Conservation (phyloP, 164 flowering plant genomes). For the Vitis riparia region DNA sequence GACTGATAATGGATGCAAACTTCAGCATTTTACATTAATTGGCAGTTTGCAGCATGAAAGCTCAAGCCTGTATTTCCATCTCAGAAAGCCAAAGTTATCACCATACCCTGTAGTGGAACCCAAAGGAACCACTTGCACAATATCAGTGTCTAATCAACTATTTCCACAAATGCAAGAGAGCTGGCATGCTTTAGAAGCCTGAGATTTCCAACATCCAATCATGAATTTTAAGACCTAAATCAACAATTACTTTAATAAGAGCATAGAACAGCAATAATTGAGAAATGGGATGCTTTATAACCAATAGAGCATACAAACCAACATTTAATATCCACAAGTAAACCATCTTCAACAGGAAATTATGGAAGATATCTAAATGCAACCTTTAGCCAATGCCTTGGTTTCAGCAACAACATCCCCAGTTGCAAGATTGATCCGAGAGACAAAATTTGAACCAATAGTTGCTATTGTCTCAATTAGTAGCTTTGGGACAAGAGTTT, state of each 20-base stretch:
- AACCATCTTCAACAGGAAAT: background rate
- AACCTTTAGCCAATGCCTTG: constrained; percentile 86
- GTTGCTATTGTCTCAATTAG: constrained; percentile 73
- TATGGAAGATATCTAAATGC: background rate
- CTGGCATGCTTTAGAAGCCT: background rate
- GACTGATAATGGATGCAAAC: too few relatives aligned
- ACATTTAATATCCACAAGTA: background rate
- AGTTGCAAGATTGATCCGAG: constrained; percentile 86
- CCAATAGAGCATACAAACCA: constrained; percentile 3
- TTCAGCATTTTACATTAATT: too few relatives aligned
- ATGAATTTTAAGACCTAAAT: background rate
- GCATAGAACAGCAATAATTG: background rate
- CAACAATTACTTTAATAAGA: background rate
- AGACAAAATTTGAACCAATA: constrained; percentile 68
- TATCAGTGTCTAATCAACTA: background rate
- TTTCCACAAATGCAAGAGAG: background rate
- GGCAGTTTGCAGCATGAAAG: too few relatives aligned
- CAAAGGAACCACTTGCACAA: too few relatives aligned
- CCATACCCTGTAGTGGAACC: too few relatives aligned
- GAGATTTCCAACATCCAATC: background rate
- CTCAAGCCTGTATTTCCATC: too few relatives aligned
- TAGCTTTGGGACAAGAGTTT: constrained; percentile 79
- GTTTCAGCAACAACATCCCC: constrained; percentile 95
- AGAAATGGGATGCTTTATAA: background rate
- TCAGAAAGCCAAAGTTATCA: too few relatives aligned